phyloP scores from a whole-genome alignment of 2,329 filamentous ascomycete genomes.

The Alternaria rosae region DNA sequence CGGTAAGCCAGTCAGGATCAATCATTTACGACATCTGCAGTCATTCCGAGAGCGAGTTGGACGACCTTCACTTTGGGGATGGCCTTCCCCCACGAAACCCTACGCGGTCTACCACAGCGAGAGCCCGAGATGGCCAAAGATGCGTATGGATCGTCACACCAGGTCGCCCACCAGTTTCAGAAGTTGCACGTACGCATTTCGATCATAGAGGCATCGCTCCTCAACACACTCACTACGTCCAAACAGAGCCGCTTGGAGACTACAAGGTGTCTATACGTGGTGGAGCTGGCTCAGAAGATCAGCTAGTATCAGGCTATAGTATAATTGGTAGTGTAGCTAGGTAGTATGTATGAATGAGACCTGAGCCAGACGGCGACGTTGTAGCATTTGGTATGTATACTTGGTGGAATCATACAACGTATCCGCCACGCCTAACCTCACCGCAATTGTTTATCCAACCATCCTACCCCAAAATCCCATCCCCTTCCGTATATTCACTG shows the following conservation, averaged over 20 bases:
- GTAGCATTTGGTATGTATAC: not conserved
- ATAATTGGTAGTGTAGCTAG: too few relatives aligned
- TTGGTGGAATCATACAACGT: accelerated
- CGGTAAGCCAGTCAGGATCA: not conserved
- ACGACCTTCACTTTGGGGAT: slow-evolving; percentile 4
- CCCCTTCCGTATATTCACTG: not conserved
- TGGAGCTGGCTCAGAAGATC: slow-evolving; percentile 1
- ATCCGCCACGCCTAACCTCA: not conserved
- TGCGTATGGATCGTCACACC: slow-evolving; percentile 6
- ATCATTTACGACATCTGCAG: not conserved
- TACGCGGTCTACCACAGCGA: not conserved
- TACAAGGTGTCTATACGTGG: slow-evolving; percentile 1
- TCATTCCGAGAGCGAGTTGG: not conserved
- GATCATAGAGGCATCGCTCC: not conserved
- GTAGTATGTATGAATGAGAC: not conserved
- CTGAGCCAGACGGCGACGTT: not conserved
- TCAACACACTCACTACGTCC: not conserved
- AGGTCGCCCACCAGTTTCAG: not conserved
- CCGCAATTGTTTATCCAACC: too few relatives aligned
- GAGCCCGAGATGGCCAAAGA: not conserved
- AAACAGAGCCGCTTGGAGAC: not conserved
- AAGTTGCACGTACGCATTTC: not conserved
- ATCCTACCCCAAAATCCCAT: not conserved
- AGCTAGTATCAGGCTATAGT: too few relatives aligned
- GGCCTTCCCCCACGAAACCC: not conserved